Conservation (phyloP, 106 monocot species). For the Apostasia shenzhenica region DNA sequence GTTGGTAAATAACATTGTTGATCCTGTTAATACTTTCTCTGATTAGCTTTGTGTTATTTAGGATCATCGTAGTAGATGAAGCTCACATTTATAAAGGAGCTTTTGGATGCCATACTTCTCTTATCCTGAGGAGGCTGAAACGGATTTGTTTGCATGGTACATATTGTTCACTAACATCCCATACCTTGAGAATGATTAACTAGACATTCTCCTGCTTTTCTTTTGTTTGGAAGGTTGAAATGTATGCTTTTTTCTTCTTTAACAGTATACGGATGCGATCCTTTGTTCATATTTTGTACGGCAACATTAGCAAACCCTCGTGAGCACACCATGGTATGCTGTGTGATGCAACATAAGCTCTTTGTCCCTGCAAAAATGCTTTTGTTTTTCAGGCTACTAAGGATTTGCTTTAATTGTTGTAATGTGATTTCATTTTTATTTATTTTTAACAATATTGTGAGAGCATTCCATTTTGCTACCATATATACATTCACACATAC, state of each 20-base stretch:
- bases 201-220: background rate
- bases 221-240: conserved; percentile 3
- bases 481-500: no score
- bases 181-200: background rate
- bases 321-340: conserved; percentile 91
- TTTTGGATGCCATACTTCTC: conserved; percentile 90
- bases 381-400: no score
- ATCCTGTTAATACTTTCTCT: conserved; percentile 4
- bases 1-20: no score
- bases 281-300: conserved; percentile 89
- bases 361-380: no score
- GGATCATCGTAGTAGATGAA: conserved; percentile 90
- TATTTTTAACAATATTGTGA: no score
- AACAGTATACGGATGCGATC: conserved; percentile 76
- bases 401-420: no score
- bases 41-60: conserved; percentile 16
- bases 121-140: conserved; percentile 68
- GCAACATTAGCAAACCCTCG: conserved; percentile 90
- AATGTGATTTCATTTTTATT: no score
- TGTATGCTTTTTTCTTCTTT: conserved; percentile 6
- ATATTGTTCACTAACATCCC: background rate
- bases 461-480: no score
- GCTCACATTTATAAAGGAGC: conserved; percentile 89
- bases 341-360: background rate
- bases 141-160: conserved; percentile 84